A percentile compares a stretch with the other conserved stretches of the same genome.
Evolutionary conservation across 208 protist genomes (phyloP).

Genomic region (Leishmania tropica): DNA sequence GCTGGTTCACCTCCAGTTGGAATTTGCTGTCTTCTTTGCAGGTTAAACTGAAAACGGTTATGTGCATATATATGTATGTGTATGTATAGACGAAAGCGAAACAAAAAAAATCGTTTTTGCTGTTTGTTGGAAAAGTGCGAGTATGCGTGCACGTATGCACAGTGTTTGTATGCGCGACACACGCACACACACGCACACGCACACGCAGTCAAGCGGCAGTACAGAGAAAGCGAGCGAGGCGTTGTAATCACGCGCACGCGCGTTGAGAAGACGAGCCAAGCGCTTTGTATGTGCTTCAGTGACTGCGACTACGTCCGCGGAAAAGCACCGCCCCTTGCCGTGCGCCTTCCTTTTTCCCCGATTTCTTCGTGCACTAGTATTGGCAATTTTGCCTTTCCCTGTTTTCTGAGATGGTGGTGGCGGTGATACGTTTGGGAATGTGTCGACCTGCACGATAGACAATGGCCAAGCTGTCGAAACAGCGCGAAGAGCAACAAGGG

Average conservation of each 20-base stretch:
- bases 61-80: neutral
- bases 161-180: neutral
- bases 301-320: neutral
- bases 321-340: neutral
- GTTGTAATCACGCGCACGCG: neutral
- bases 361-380: neutral
- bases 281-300: neutral
- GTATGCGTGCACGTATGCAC: neutral
- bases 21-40: neutral
- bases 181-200: neutral
- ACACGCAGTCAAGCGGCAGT: neutral
- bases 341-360: neutral
- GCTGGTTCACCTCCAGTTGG: neutral
- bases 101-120: neutral
- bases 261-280: neutral
- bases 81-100: neutral
- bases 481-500: neutral
- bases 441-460: neutral
- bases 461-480: neutral
- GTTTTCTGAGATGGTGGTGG: neutral
- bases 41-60: neutral
- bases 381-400: neutral
- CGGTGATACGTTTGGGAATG: neutral
- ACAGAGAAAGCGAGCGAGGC: neutral
- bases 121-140: neutral